Base-by-base conservation (phyloP, 345 rosid genomes). In the Populus nigra region DNA sequence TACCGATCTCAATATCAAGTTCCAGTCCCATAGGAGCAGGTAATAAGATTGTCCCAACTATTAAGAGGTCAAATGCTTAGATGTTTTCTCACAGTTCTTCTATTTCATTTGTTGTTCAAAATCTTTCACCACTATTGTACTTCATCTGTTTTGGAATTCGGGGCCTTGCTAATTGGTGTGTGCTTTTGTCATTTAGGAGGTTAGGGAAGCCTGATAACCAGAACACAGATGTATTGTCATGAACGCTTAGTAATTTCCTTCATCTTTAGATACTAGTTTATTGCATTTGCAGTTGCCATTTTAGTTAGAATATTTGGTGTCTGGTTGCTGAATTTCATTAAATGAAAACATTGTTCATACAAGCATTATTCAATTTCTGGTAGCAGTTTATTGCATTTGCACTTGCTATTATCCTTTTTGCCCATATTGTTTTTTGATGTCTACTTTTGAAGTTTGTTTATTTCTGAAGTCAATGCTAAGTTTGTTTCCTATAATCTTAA, bases 1-100 rank as follows among this genome's bases (percentile, higher is more conserved):
- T 74, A 92, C 94, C 35, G 98, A 96, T 89, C 88, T 93, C 79
- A 96, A 93, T 79, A 96, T 96, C 86, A 96, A 96, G 90, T 96
- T 96, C 85, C 99, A 93, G 84, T 96, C 99, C 83, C 93, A 93
- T 83, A 87, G 99, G 43, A 96, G 99, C 97, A 93, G 98, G 98
- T 96, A 87, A 82, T 36, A 49, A 55, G 36, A 73, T 70, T 65
- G 71, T 12, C 72, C 45, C 62, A 57, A n/a, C 23, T 57, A 8
- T 23, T 57, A 49, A 45, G 69, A 65, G 31, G 27, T 33, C 59
- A 11, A 6, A 59, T 12, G 13, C 29, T 45, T 33, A 25, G 39
- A 74, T 50, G 36, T 67, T 62, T 76, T n/a, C 59, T 73, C 5
- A 18, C 68, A 47, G n/a, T 55, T 43, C 78, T 61, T 63, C 74